Evolutionary conservation across 306 rosid species (phyloP).

Genomic region (Phaseolus lunatus): DNA sequence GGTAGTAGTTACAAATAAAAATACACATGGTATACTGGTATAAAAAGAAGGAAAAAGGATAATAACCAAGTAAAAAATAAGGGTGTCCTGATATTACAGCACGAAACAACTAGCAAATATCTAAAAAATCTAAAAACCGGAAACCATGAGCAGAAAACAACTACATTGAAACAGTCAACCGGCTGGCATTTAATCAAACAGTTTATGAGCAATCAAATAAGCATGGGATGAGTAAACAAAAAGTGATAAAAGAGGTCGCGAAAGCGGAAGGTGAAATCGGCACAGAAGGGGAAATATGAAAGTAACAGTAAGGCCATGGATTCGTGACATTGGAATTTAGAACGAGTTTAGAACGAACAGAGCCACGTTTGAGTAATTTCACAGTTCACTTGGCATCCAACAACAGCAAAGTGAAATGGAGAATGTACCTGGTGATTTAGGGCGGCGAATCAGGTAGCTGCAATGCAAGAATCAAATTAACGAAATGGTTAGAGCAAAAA

Average conservation of each 20-base stretch:
- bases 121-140: neutral
- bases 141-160: neutral
- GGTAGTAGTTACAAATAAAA: neutral
- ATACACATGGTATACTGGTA: neutral
- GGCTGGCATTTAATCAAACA: neutral
- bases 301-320: neutral
- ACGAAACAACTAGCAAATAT: neutral
- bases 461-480: neutral
- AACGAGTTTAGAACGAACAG: neutral
- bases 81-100: neutral
- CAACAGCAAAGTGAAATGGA: neutral
- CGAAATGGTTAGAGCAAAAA: neutral
- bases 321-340: neutral
- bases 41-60: neutral
- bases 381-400: too few relatives aligned
- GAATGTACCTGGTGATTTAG: neutral
- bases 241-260: neutral
- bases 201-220: neutral
- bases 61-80: neutral
- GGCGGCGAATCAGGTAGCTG: neutral
- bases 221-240: neutral
- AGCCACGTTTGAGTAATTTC: neutral
- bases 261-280: neutral
- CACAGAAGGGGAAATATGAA: too few relatives aligned
- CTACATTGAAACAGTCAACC: neutral